phyloP scores from a whole-genome alignment of 345 rosid species.

The Murraya paniculata region DNA sequence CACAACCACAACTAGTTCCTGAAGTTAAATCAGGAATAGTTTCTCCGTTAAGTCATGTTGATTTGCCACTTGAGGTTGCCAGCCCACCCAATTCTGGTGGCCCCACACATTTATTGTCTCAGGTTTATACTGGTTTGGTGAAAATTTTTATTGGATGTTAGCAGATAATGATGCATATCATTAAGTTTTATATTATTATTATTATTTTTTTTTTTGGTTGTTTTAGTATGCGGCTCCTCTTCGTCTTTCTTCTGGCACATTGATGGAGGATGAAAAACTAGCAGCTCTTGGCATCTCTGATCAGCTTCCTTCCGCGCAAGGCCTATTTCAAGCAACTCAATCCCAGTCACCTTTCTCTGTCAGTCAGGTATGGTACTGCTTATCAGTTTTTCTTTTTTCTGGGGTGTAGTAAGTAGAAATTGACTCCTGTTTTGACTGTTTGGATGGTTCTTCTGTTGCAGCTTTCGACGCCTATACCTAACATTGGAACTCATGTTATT shows the following conservation, averaged over 20 bases:
- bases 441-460: conserved; percentile 29
- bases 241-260: conserved; percentile 55
- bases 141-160: not conserved
- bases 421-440: conserved; percentile 14
- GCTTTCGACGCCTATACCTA: conserved; percentile 74
- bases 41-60: conserved; percentile 65
- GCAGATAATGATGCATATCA: not conserved
- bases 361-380: conserved; percentile 46
- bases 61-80: conserved; percentile 64
- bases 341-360: conserved; percentile 68
- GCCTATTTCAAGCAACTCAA: conserved; percentile 71
- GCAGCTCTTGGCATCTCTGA: conserved; percentile 71
- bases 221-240: conserved; percentile 66
- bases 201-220: conserved; percentile 10
- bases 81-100: conserved; percentile 64
- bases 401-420: not conserved
- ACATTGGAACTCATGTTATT: conserved; percentile 75
- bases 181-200: not conserved
- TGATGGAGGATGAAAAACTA: conserved; percentile 85
- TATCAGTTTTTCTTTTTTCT: not conserved
- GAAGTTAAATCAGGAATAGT: conserved; percentile 71
- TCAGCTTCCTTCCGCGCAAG: conserved; percentile 81
- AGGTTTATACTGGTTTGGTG: conserved; percentile 47
- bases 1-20: conserved; percentile 66
- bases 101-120: conserved; percentile 65